Conservation (phyloP, 2,329 filamentous ascomycete genomes). For the Talaromyces piceae region DNA sequence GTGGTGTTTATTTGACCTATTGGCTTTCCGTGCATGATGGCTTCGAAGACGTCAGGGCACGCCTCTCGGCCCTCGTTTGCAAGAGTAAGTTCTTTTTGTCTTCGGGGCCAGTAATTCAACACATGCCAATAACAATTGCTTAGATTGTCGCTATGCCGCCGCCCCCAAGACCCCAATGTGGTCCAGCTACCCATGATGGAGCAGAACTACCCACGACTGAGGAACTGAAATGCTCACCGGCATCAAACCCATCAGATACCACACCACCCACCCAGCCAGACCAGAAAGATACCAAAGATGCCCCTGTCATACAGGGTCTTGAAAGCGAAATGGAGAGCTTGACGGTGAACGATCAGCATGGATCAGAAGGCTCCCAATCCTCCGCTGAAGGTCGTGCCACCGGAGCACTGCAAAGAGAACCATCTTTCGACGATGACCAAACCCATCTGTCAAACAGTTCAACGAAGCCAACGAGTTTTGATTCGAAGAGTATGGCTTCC, state of each 20-base stretch:
- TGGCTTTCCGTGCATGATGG: constrained; percentile 20
- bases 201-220: constrained; percentile 16
- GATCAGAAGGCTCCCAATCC: constrained; percentile 19
- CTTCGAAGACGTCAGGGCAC: constrained; percentile 22
- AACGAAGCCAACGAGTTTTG: constrained; percentile 81
- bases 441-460: constrained; percentile 51
- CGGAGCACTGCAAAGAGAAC: constrained; percentile 27
- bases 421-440: constrained; percentile 39
- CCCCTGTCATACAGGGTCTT: constrained; percentile 15
- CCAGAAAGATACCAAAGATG: constrained; percentile 21
- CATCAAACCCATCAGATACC: constrained; percentile 15
- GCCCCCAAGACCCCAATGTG: constrained; percentile 21
- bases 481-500: constrained; percentile 90
- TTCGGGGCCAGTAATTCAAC: constrained; percentile 7
- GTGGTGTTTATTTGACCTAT: constrained; percentile 10
- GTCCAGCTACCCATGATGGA: constrained; percentile 18
- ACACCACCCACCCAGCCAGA: constrained; percentile 15
- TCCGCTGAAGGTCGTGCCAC: constrained; percentile 23
- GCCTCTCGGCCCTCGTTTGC: constrained; percentile 58
- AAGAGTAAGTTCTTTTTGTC: constrained; percentile 50
- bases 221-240: constrained; percentile 12
- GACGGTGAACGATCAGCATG: constrained; percentile 22
- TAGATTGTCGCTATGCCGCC: constrained; percentile 40
- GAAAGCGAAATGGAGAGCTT: constrained; percentile 27
- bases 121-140: constrained; percentile 11